These are phyloP conservation scores for Glycine tomentella DNA, from an alignment of 306 rosid species.

Conservation along the genomic window DNA sequence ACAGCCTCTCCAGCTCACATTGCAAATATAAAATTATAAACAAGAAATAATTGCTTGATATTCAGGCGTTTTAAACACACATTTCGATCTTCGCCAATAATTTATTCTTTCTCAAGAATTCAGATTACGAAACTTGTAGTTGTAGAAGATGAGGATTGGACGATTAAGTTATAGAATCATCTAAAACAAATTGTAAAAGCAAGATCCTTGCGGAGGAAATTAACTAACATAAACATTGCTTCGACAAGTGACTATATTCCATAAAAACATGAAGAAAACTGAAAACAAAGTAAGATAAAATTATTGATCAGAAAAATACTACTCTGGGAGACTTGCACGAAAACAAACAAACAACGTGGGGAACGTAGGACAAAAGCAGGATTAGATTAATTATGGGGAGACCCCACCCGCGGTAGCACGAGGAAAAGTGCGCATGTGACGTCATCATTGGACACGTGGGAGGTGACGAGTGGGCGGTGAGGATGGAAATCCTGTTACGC, in stretches of 20 bases:
- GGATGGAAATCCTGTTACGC: not conserved
- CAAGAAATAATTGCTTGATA: not conserved
- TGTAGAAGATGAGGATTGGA: not conserved
- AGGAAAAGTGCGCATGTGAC: slow-evolving; percentile 1
- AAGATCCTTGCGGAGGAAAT: slow-evolving; percentile 8
- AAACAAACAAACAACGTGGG: slow-evolving; percentile 33
- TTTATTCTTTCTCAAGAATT: not conserved
- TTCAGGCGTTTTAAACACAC: too few species aligned
- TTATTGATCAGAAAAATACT: not conserved
- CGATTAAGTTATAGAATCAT: not conserved
- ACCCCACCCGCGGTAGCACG: slow-evolving; percentile 30
- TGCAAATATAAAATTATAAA: not conserved
- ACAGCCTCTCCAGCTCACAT: not conserved
- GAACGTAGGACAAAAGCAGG: slow-evolving; percentile 34
- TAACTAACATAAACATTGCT: not conserved
- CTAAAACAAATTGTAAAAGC: not conserved
- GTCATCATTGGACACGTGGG: slow-evolving; percentile 36
- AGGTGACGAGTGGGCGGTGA: not conserved
- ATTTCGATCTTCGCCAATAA: too few species aligned
- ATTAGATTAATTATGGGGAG: too few species aligned
- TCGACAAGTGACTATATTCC: not conserved
- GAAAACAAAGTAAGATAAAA: slow-evolving; percentile 5
- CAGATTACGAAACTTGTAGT: not conserved
- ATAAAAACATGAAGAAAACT: not conserved
- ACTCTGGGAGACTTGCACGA: slow-evolving; percentile 45